phyloP scores from a whole-genome alignment of 139 green algal genomes.

The Edaphochlamys debaryana region DNA sequence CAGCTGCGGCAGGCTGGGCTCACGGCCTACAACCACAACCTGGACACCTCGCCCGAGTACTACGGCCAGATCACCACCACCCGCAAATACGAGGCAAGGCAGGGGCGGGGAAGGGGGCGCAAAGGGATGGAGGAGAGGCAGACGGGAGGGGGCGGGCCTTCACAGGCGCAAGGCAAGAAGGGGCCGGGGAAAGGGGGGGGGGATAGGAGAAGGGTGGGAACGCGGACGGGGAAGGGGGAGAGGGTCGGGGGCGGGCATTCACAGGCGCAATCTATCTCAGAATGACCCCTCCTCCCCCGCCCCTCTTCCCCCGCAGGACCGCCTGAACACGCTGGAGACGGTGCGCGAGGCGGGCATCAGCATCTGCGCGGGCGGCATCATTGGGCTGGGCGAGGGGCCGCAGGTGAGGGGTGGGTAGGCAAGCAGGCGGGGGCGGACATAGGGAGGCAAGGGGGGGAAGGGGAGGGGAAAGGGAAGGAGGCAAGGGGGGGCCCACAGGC shows the following conservation, averaged over 20 bases:
- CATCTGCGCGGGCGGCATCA: constrained; percentile 96
- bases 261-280: no score
- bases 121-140: no score
- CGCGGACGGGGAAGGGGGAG: no score
- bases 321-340: constrained; percentile 86
- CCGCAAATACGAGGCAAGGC: constrained; percentile 85
- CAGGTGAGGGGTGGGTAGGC: constrained; percentile 58
- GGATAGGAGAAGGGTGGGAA: no score
- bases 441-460: neutral
- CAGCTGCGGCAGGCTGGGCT: constrained; percentile 92
- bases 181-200: no score
- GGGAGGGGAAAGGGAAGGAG: neutral
- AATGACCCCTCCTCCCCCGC: no score
- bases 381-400: constrained; percentile 87
- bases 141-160: no score
- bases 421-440: no score
- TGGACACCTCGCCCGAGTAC: constrained; percentile 97
- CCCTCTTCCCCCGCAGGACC: constrained; percentile 68
- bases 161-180: no score
- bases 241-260: no score
- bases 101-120: no score
- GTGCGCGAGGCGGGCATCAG: constrained; percentile 95
- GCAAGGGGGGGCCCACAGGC: neutral
- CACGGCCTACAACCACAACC: constrained; percentile 99
- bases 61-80: constrained; percentile 94